Base-by-base conservation (phyloP, 768 basidiomycete genomes). In the Mycena latifolia region DNA sequence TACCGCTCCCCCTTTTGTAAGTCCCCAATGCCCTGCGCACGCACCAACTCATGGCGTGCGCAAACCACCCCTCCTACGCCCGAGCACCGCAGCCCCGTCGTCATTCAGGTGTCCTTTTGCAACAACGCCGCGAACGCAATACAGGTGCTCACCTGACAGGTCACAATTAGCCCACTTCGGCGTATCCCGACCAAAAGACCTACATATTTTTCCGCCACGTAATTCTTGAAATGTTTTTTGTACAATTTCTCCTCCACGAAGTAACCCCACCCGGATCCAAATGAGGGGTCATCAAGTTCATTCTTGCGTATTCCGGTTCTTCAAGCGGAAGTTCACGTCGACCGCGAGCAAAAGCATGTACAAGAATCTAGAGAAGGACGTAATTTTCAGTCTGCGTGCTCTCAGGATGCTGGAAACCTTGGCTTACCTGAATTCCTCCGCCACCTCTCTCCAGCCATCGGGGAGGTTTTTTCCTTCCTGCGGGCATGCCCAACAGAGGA, bases 1-100 rank as follows among this genome's bases (percentile, higher is more conserved):
- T 45, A 75, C 72, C 66, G 60, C 51, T 75, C 76, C 5, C 71
- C 71, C 48, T 71, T 73, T 43, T 75, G 72, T 17, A 46, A 46
- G 17, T 46, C 45, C 10, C 45, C 45, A 2, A 46, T 8, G 2
- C 73, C 72, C 28, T 45, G 41, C 18, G 63, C 67, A 2, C 65
- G 64, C 6, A 72, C 51, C 35, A 67, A 6, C 35, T 69, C 71
- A 41, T 72, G 71, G 2, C 56, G 65, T 0, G 69, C 61, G 28
- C 74, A 74, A 4, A 70, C 51, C 18, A 52, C 35, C 0, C 61
- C 57, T 8, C 61, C 63, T 0, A 70, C 58, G 2, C 72, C 72
- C 3, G 72, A 65, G 25, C 24, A 51, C 0, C 51, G 31, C 46
- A 64, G 28, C 8, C 62, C 73, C 39, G 55, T 60, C 29, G 48